These are phyloP conservation scores for Cytospora piceicola DNA, from an alignment of 2,329 filamentous ascomycete species.

Conservation along the genomic window DNA sequence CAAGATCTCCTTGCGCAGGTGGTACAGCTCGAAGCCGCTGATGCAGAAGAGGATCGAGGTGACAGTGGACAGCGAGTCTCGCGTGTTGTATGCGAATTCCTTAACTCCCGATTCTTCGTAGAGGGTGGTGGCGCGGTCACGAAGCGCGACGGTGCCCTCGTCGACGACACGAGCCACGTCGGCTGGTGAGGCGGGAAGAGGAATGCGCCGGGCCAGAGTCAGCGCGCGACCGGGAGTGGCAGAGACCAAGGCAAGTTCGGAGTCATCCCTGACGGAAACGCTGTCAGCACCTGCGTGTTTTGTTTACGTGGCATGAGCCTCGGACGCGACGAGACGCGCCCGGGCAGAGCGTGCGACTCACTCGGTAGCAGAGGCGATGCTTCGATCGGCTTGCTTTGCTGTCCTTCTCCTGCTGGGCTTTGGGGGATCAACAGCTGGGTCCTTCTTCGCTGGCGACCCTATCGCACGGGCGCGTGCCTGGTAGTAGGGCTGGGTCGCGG, in stretches of 20 bases:
- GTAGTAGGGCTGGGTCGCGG: slow-evolving; percentile 76
- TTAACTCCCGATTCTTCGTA: slow-evolving; percentile 70
- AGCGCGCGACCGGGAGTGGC: slow-evolving; percentile 57
- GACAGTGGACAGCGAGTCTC: slow-evolving; percentile 73
- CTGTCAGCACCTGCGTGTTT: slow-evolving; percentile 13
- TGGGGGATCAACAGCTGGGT: slow-evolving; percentile 47
- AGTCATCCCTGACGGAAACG: slow-evolving; percentile 37
- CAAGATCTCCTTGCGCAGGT: slow-evolving; percentile 72
- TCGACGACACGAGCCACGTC: slow-evolving; percentile 78
- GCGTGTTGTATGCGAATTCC: slow-evolving; percentile 66
- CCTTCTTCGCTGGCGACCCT: slow-evolving; percentile 65
- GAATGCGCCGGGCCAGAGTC: slow-evolving; percentile 62
- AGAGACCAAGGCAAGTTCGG: slow-evolving; percentile 50
- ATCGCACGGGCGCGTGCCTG: slow-evolving; percentile 63
- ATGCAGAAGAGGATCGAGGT: slow-evolving; percentile 71
- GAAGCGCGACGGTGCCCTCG: slow-evolving; percentile 67
- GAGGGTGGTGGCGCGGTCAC: slow-evolving; percentile 65
- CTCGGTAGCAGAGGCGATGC: slow-evolving; percentile 43
- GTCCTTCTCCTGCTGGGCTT: slow-evolving; percentile 52
- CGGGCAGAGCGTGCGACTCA: slow-evolving; percentile 40
- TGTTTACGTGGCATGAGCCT: slow-evolving; percentile 12
- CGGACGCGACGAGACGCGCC: slow-evolving; percentile 20
- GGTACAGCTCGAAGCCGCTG: slow-evolving; percentile 69
- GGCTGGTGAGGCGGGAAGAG: slow-evolving; percentile 80
- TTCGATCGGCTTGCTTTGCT: slow-evolving; percentile 51